Percentiles rank a stretch among this genome's conserved stretches.
These are phyloP conservation scores for Rhizopogon sp. DNA, from an alignment of 768 basidiomycete species.

Conservation along the genomic window DNA sequence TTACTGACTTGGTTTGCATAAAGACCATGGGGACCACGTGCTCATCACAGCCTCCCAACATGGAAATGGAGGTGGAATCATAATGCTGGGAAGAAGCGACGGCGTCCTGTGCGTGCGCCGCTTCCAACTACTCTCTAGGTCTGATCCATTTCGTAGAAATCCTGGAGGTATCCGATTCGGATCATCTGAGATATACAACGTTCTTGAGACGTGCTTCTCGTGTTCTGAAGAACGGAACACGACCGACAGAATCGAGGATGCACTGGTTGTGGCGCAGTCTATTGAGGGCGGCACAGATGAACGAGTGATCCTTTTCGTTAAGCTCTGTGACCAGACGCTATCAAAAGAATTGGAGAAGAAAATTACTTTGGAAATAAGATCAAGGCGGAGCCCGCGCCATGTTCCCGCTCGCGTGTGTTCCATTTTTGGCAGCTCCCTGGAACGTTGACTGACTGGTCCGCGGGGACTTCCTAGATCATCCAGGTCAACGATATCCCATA, in stretches of 20 bases:
- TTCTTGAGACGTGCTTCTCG: constrained; percentile 61
- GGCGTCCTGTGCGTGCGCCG: constrained; percentile 59
- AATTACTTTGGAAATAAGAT: constrained; percentile 58
- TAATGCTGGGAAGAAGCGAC: constrained; percentile 81
- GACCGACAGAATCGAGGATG: constrained; percentile 48
- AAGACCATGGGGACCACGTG: constrained; percentile 75
- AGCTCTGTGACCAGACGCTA: constrained; percentile 49
- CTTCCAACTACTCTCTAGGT: background rate
- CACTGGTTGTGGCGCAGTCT: constrained; percentile 67
- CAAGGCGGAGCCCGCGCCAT: constrained; percentile 65
- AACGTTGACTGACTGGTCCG: constrained; percentile 13
- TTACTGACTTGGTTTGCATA: constrained; percentile 1
- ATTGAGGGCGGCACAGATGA: constrained; percentile 64
- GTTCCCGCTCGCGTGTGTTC: constrained; percentile 63
- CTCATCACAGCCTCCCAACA: constrained; percentile 58
- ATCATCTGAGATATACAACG: constrained; percentile 76
- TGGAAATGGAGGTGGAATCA: constrained; percentile 71
- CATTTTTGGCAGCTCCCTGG: constrained; percentile 6
- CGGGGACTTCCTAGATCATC: constrained; percentile 45
- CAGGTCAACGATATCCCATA: constrained; percentile 71
- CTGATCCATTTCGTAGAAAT: constrained; percentile 40
- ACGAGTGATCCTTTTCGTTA: constrained; percentile 71
- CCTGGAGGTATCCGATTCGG: constrained; percentile 83
- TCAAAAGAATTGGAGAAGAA: constrained; percentile 46
- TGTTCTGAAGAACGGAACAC: constrained; percentile 17